A percentile compares a stretch with the other conserved stretches of the same genome.
Conservation (phyloP, 169 alveolate genomes). For the Cryptosporidium sp. region DNA sequence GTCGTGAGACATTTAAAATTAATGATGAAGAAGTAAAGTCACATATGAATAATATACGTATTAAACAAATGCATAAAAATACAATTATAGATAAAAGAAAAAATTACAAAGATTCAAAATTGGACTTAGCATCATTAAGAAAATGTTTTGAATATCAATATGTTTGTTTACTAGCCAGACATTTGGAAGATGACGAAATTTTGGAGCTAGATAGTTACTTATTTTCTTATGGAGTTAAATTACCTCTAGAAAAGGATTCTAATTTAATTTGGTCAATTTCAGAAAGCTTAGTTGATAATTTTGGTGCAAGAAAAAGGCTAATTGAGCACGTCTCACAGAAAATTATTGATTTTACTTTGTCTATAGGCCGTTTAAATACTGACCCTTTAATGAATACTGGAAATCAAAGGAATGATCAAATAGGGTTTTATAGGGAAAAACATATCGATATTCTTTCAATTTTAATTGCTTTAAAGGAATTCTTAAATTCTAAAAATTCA, state of each 20-base stretch:
- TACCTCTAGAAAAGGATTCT: neutral
- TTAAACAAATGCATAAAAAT: neutral
- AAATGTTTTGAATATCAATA: conserved; percentile 26
- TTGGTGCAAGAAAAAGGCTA: conserved; percentile 48
- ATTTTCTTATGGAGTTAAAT: neutral
- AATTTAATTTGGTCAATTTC: conserved; percentile 44
- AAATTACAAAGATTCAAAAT: neutral
- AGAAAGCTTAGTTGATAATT: conserved; percentile 61
- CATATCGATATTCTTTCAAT: conserved; percentile 9
- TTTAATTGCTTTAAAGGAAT: conserved; percentile 11
- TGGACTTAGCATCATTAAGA: neutral
- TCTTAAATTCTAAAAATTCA: conserved; percentile 16
- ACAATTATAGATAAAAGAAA: neutral
- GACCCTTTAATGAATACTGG: conserved; percentile 53
- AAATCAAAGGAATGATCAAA: neutral
- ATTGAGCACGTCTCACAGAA: conserved; percentile 13
- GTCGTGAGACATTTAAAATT: neutral
- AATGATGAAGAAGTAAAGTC: neutral
- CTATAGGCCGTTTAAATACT: conserved; percentile 25
- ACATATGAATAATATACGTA: neutral
- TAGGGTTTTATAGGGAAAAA: conserved; percentile 30
- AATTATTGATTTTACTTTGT: neutral
- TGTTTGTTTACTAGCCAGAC: conserved; percentile 34
- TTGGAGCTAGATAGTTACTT: neutral
- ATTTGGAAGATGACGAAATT: conserved; percentile 34